A percentile compares a stretch with the other conserved stretches of the same genome.
Evolutionary conservation across 2,329 filamentous ascomycete genomes (phyloP).

Genomic region (Alternaria metachromatica): DNA sequence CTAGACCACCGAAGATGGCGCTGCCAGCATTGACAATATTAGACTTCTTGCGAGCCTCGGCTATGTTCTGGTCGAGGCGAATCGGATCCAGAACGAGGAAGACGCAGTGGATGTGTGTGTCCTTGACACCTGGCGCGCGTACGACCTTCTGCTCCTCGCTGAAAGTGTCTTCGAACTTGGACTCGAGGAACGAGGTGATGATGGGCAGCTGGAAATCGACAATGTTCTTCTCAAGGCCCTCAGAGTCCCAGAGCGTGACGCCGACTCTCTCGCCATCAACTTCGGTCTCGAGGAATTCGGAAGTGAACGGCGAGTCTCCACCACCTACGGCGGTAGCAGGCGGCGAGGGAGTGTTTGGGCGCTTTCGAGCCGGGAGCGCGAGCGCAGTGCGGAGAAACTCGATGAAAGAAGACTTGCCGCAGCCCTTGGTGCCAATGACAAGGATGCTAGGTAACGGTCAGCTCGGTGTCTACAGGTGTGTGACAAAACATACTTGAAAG

Average conservation of each 20-base stretch:
- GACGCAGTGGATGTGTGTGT: conserved; percentile 96
- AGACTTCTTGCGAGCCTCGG: conserved; percentile 65
- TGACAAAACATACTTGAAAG: conserved; percentile 83
- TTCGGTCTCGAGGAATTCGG: conserved; percentile 91
- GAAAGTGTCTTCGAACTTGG: conserved; percentile 98
- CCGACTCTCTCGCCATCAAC: conserved; percentile 91
- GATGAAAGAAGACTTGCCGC: conserved; percentile 96
- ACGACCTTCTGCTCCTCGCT: conserved; percentile 97
- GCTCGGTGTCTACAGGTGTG: neutral
- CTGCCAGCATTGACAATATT: conserved; percentile 56
- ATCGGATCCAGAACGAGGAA: conserved; percentile 90
- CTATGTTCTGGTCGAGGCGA: conserved; percentile 81
- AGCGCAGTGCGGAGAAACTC: conserved; percentile 91
- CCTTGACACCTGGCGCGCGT: conserved; percentile 87
- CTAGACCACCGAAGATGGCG: conserved; percentile 70
- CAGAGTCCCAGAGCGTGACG: conserved; percentile 94
- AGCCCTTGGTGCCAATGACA: conserved; percentile 83
- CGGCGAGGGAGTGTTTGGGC: conserved; percentile 53
- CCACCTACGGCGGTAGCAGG: conserved; percentile 55
- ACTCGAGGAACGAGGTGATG: conserved; percentile 91
- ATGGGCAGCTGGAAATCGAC: conserved; percentile 93
- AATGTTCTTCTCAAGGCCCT: conserved; percentile 91
- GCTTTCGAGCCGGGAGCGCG: conserved; percentile 81
- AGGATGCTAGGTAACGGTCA: conserved; percentile 69
- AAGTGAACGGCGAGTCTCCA: conserved; percentile 68